A percentile compares a stretch with the other conserved stretches of the same genome.
phyloP scores from a whole-genome alignment of 129 eudicot species.

The sunflower (Helianthus annuus) region HanXRQr2.0-SUNRISE NC_035442.2:3062617-3063116 shows the following conservation, averaged over 20 bases:
- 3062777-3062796: conserved; percentile 7
- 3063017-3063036: conserved; percentile 50
- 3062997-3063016: conserved; percentile 32
- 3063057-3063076: conserved; percentile 32
- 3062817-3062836: conserved; percentile 5
- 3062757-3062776: conserved; percentile 46
- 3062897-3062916: conserved; percentile 42
- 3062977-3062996: conserved; percentile 23
- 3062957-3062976: conserved; percentile 19
- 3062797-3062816: conserved; percentile 17
- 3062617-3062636: conserved; percentile 6
- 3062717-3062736: conserved; percentile 19
- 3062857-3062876: conserved; percentile 29
- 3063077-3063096: conserved; percentile 53
- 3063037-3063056: no score
- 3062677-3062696: conserved; percentile 39
- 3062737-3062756: conserved; percentile 33
- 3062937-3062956: conserved; percentile 25
- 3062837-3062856: no score
- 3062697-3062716: conserved; percentile 30
- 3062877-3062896: conserved; percentile 42
- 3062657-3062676: conserved; percentile 43
- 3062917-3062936: conserved; percentile 16
- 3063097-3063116: conserved; percentile 45
- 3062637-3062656: conserved; percentile 56